Evolutionary conservation across 1,284 basidiomycete genomes (phyloP), one percentile per base, ranked within the genome.

Genomic region (Termitomyces sp.): DNA sequence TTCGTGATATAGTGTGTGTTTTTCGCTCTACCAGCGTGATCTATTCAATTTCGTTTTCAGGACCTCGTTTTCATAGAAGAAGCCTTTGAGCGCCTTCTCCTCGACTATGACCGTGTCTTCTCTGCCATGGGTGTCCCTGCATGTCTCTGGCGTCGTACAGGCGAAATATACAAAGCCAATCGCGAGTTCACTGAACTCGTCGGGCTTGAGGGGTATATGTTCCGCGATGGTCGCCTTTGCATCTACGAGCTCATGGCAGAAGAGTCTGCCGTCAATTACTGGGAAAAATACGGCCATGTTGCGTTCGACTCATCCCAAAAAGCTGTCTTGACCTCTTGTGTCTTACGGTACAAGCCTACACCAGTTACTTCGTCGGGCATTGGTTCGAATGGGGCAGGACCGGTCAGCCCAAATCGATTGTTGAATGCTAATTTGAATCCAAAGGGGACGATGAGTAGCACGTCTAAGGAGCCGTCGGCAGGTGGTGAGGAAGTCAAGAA

Each of bases 51-150:
- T 35, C 18, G 14, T 37, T 39, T 37, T 10, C 28, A 89, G 80
- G 96, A 99, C 67, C 79, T 97, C n/a, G 91, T 98, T 14, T 97
- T 97, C 67, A 93, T 97, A 61, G 94, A 97, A 70, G 96, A 98
- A 72, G 94, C 92, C 0, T 98, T 98, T 64, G 96, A 99, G 67
- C 86, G 96, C 1, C 77, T 98, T 53, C 77, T 99, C 55, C 81
- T 98, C 16, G 94, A 98, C 65, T 98, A 98, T 66, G 95, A 98
- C 66, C 86, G 95, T 34, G 91, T 96, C 0, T 95, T 98, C 68
- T 91, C 89, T 9, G 90, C 91, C 0, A 96, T 97, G 84, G 94
- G 93, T 40, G 93, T 98, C 8, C 97, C 97, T 0, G 93, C 93
- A 0, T 99, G 96, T 62, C 79, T 99, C 5, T 99, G 96, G 97